Base-by-base conservation (phyloP, 257 asterid species). In the Gentiana straminea region DNA sequence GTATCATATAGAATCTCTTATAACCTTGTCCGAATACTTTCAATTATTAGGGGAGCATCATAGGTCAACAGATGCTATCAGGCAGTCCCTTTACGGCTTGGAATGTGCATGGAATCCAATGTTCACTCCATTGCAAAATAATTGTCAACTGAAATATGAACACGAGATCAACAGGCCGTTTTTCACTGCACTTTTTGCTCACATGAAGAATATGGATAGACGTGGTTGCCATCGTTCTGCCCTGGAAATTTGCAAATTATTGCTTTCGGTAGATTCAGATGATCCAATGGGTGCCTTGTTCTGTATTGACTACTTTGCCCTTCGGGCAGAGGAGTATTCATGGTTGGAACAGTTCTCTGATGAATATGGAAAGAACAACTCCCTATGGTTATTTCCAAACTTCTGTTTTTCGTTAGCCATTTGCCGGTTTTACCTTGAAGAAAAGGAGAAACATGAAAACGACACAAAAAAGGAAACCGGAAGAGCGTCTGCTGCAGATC, bases 221-320 rank as follows among this genome's bases (percentile, higher is more conserved):
- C 91, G 96, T 46, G 96, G 98, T 53, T 87, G 95, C 77, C 96
- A 91, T 65, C 82, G 96, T 51, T 82, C 89, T 52, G 96, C 98
- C 13, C 94, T 91, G 46, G 98, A 91, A 73, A 79, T 84, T 70
- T 87, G 95, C 65, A 91, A 91, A 75, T 74, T 91, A 48, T 77
- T 91, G 73, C 92, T 84, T 66, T 79, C 94, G 52, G 73, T 91
- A 49, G 96, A 91, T 79, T 74, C 87, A 9, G 94, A 84, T 37
- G 96, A 91, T 76, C 98, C 98, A 10, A 59, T 81, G 73, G 96
- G 98, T 55, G 81, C 82, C 68, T 70, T 74, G 74, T 75, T 81
- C 72, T 87, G 96, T 75, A 72, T 91, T 41, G 98, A 91, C 69
- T 91, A 87, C 80, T 87, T 74, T 64, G 68, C 94, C 56, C 68